phyloP scores from a whole-genome alignment of 495 filamentous ascomycete species.

The Physcia stellaris region DNA sequence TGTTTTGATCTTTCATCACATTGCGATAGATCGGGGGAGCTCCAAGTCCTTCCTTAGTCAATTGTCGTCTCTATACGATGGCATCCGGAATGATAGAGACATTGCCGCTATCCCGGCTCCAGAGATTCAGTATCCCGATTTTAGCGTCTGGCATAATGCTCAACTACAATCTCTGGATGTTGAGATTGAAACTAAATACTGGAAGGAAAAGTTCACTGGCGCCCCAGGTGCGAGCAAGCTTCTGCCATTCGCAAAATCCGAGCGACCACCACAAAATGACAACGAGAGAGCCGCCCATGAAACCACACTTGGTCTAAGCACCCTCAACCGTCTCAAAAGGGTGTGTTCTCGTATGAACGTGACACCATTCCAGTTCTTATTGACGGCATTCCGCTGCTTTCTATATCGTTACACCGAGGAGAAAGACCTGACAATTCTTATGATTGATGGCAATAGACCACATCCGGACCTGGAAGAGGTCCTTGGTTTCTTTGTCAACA shows the following conservation, averaged over 20 bases:
- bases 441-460: background rate
- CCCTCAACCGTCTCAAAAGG: slow-evolving; percentile 17
- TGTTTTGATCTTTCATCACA: slow-evolving; percentile 22
- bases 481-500: background rate
- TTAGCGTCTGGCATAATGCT: slow-evolving; percentile 18
- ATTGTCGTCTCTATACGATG: slow-evolving; percentile 16
- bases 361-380: slow-evolving; percentile 27
- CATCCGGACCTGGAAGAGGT: background rate
- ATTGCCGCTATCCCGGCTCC: slow-evolving; percentile 9
- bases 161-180: slow-evolving; percentile 8
- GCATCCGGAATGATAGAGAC: slow-evolving; percentile 7
- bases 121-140: slow-evolving; percentile 16
- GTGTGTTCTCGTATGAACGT: slow-evolving; percentile 13
- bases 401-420: slow-evolving; percentile 18
- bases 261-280: slow-evolving; percentile 6
- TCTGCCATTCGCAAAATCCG: slow-evolving; percentile 9
- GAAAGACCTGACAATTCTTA: slow-evolving; percentile 4
- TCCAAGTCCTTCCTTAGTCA: slow-evolving; percentile 14
- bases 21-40: slow-evolving; percentile 17
- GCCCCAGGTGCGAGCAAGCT: slow-evolving; percentile 7
- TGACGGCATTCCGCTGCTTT: slow-evolving; percentile 22
- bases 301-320: slow-evolving; percentile 4
- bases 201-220: slow-evolving; percentile 14
- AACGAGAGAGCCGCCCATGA: slow-evolving; percentile 4
- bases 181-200: slow-evolving; percentile 13